Base-by-base conservation (phyloP, 768 basidiomycete species). In the Mycena capillaripes region DNA sequence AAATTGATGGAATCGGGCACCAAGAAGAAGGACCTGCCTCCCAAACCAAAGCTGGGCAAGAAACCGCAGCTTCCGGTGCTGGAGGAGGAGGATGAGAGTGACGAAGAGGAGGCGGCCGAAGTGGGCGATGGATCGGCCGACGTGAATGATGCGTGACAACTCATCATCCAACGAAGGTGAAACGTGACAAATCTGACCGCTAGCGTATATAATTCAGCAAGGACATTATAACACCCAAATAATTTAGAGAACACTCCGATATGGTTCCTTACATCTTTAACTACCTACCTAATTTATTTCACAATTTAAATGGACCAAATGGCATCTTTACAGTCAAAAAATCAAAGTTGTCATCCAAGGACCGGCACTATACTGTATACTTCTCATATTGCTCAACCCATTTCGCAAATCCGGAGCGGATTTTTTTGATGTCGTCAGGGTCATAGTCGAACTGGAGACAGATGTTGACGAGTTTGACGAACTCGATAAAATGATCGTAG, bases 321-420 rank as follows among this genome's bases (percentile, higher is more conserved):
- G 25, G 34, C n/a, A 38, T 3, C 10, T n/a, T 4, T 23, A 27
- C 5, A 59, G 14, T 19, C 8, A 17, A 59, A 59, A 59, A 12
- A 40, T 36, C 38, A 59, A 59, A 59, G 58, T 42, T 4, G 38
- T 59, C 21, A 59, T 59, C 36, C 36, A 59, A n/a, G 7, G 36
- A 40, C 3, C 36, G 34, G 19, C 12, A 59, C 58, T 59, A 59
- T 40, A 59, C 58, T 59, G 58, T 59, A 59, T 56, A 42, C 16
- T 9, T 16, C 9, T 84, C 82, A 44, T 78, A 85, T 11, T 77
- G 34, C 25, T 55, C 3, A 3, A 83, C 82, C 83, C 83, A 84
- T 0, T 65, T 14, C 0, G 40, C 36, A 64, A 83, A 81, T 0
- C n/a, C n/a, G n/a, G n/a, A n/a, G n/a, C n/a, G n/a, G n/a, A n/a